Evolutionary conservation across 2,329 filamentous ascomycete genomes (phyloP).

Genomic region (Helotiales sp.): DNA sequence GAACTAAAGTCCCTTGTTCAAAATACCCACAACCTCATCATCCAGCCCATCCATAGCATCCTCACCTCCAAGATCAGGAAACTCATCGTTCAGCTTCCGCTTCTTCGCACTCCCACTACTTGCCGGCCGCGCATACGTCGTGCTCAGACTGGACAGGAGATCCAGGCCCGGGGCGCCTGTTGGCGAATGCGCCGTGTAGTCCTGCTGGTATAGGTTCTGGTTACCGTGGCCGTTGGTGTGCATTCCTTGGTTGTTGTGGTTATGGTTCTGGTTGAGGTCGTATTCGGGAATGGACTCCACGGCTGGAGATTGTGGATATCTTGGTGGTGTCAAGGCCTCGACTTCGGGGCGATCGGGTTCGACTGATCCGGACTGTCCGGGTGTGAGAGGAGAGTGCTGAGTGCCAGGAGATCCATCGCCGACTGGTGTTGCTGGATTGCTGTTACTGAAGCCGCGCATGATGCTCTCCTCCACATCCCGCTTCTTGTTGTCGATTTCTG

Average conservation of each 20-base stretch:
- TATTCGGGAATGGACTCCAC: constrained; percentile 42
- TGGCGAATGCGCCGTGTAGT: constrained; percentile 21
- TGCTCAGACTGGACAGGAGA: constrained; percentile 46
- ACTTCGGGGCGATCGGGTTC: constrained; percentile 79
- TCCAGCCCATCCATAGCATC: constrained; percentile 61
- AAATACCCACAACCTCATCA: constrained; percentile 63
- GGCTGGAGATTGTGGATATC: constrained; percentile 54
- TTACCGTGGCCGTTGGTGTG: constrained; percentile 17
- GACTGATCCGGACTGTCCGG: constrained; percentile 43
- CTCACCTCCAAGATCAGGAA: constrained; percentile 52
- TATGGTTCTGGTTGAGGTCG: constrained; percentile 44
- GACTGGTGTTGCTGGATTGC: constrained; percentile 55
- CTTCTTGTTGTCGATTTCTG: constrained; percentile 79
- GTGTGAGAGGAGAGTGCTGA: constrained; percentile 48
- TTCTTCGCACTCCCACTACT: constrained; percentile 47
- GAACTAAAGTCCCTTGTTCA: constrained; percentile 45
- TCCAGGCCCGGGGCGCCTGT: constrained; percentile 43
- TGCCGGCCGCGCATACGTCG: constrained; percentile 41
- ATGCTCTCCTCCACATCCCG: constrained; percentile 90
- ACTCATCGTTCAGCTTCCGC: constrained; percentile 55
- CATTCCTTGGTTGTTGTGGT: background rate
- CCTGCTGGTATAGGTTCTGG: constrained; percentile 15
- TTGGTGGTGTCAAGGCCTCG: constrained; percentile 85
- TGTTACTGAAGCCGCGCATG: constrained; percentile 76
- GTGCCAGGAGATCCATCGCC: constrained; percentile 47